These are phyloP conservation scores for Apiotrichum montevideense DNA, from an alignment of 1,284 basidiomycete species.

Conservation along the genomic window DNA sequence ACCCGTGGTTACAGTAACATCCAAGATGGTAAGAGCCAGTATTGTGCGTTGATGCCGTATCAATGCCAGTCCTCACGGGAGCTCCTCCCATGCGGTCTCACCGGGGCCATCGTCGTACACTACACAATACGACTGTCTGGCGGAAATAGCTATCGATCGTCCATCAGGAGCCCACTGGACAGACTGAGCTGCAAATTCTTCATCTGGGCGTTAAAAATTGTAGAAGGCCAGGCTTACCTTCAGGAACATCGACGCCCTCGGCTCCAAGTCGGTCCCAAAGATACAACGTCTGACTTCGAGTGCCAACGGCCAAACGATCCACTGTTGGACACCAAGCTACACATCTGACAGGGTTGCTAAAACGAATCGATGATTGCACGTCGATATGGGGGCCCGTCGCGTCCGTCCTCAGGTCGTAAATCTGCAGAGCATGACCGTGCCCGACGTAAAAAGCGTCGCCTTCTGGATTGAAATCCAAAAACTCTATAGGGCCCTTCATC, in stretches of 20 bases:
- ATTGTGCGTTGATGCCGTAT: too few relatives aligned
- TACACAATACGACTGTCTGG: slow-evolving; percentile 26
- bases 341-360: slow-evolving; percentile 20
- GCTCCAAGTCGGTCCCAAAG: slow-evolving; percentile 35
- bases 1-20: too few relatives aligned
- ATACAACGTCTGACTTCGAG: slow-evolving; percentile 24
- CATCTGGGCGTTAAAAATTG: neutral
- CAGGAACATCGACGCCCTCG: slow-evolving; percentile 36
- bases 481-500: slow-evolving; percentile 22
- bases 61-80: neutral
- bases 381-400: slow-evolving; percentile 21
- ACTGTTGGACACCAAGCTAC: slow-evolving; percentile 23
- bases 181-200: slow-evolving; percentile 16
- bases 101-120: slow-evolving; percentile 21
- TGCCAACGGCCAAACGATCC: slow-evolving; percentile 19
- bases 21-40: too few relatives aligned
- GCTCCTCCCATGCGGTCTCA: slow-evolving; percentile 7
- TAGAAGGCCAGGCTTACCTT: slow-evolving; percentile 16
- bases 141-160: slow-evolving; percentile 21
- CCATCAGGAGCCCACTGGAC: slow-evolving; percentile 37
- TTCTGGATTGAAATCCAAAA: slow-evolving; percentile 70
- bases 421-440: slow-evolving; percentile 22
- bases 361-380: slow-evolving; percentile 22
- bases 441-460: slow-evolving; percentile 61
- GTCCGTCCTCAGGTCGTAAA: slow-evolving; percentile 28